Evolutionary conservation across 768 basidiomycete species (phyloP).

Genomic region (Serendipita sp.): DNA sequence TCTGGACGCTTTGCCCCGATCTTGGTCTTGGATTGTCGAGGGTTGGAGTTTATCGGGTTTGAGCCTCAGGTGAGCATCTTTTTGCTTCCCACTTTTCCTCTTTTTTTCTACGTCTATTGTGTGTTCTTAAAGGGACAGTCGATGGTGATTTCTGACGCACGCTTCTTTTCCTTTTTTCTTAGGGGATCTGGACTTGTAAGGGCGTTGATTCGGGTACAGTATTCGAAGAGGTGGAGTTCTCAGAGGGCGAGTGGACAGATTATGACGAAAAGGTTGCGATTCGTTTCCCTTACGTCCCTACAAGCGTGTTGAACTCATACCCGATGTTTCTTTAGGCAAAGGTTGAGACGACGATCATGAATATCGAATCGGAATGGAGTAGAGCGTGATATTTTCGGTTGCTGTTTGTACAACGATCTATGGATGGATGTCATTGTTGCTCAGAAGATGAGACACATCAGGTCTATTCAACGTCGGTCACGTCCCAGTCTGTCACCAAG

Average conservation of each 20-base stretch:
- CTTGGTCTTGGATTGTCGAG: constrained; percentile 67
- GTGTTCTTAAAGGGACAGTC: too few relatives aligned
- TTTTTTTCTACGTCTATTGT: too few relatives aligned
- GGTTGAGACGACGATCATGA: constrained; percentile 55
- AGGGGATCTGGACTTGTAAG: constrained; percentile 70
- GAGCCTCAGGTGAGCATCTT: constrained; percentile 51
- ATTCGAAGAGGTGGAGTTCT: constrained; percentile 54
- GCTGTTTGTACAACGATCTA: neutral
- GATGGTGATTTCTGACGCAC: neutral
- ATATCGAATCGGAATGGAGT: constrained; percentile 48
- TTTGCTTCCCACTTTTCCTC: too few relatives aligned
- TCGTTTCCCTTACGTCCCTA: constrained; percentile 7
- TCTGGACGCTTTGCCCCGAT: constrained; percentile 54
- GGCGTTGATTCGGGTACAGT: constrained; percentile 39
- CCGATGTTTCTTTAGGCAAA: constrained; percentile 29
- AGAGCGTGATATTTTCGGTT: constrained; percentile 32
- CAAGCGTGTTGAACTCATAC: constrained; percentile 1
- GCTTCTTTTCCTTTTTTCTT: too few relatives aligned
- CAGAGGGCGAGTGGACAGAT: constrained; percentile 63
- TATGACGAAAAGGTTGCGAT: constrained; percentile 72
- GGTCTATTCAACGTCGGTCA: constrained; percentile 14
- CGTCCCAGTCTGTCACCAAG: constrained; percentile 32
- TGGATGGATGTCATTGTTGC: neutral
- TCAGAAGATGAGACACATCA: neutral
- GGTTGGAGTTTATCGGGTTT: constrained; percentile 68